A percentile compares a stretch with the other conserved stretches of the same genome.
These are phyloP conservation scores for Thraustotheca clavata DNA, from an alignment of 352 stramenopile genomes.

Conservation along the genomic window DNA sequence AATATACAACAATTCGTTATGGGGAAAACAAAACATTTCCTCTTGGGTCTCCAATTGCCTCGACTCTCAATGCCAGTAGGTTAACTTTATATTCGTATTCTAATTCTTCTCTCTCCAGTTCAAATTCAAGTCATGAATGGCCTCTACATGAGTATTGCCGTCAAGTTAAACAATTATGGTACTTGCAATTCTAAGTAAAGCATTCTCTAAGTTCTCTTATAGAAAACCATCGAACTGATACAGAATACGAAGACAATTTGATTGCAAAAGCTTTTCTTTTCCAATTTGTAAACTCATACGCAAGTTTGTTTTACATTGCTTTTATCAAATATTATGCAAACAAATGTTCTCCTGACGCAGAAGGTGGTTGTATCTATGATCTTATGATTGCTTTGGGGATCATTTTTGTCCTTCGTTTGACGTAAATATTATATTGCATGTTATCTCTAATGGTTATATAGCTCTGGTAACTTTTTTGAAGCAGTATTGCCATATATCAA, in stretches of 20 bases:
- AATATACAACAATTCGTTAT: conserved; percentile 47
- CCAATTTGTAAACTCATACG: conserved; percentile 81
- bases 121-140: conserved; percentile 80
- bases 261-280: conserved; percentile 79
- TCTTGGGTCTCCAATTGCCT: conserved; percentile 42
- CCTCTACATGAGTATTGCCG: conserved; percentile 52
- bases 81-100: neutral
- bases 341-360: conserved; percentile 34
- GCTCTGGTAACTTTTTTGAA: conserved; percentile 67
- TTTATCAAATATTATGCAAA: conserved; percentile 61
- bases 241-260: conserved; percentile 91
- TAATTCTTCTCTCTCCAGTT: conserved; percentile 21
- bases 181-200: neutral
- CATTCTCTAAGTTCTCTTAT: conserved; percentile 20
- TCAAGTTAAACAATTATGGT: conserved; percentile 50
- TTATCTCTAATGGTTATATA: neutral
- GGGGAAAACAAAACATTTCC: conserved; percentile 22
- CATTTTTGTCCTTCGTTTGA: conserved; percentile 62
- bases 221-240: conserved; percentile 97
- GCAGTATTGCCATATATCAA: conserved; percentile 65
- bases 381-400: conserved; percentile 66
- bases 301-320: conserved; percentile 73
- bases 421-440: neutral
- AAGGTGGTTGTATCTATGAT: conserved; percentile 63
- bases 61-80: conserved; percentile 50